Conservation (phyloP, 2,329 filamentous ascomycete species). For the Colletotrichum horii region DNA sequence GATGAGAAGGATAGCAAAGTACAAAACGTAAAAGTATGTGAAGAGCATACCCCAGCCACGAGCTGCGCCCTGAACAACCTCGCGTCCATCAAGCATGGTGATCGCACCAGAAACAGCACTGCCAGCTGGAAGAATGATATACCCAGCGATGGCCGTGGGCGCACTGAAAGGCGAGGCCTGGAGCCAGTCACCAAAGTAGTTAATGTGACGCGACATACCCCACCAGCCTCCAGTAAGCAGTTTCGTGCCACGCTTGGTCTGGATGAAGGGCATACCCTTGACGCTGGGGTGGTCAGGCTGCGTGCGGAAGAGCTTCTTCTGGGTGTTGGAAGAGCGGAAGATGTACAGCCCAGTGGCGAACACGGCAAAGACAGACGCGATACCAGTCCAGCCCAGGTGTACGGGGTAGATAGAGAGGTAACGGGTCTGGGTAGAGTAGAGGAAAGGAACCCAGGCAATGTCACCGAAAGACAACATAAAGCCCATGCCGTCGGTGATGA, state of each 20-base stretch:
- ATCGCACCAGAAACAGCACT: conserved; percentile 38
- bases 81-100: conserved; percentile 54
- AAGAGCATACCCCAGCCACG: conserved; percentile 78
- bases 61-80: conserved; percentile 68
- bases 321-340: conserved; percentile 75
- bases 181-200: conserved; percentile 78
- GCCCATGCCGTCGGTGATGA: conserved; percentile 76
- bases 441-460: conserved; percentile 74
- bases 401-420: conserved; percentile 75
- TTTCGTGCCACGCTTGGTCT: conserved; percentile 69
- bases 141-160: conserved; percentile 71
- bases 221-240: conserved; percentile 76
- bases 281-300: conserved; percentile 70
- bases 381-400: conserved; percentile 61
- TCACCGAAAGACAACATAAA: conserved; percentile 80
- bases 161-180: conserved; percentile 76
- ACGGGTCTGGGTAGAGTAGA: conserved; percentile 70
- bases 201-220: conserved; percentile 75
- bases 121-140: conserved; percentile 53
- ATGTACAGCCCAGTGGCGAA: conserved; percentile 70
- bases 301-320: conserved; percentile 78
- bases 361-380: conserved; percentile 60
- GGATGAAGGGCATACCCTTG: conserved; percentile 69
- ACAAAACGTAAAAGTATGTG: conserved; percentile 85
- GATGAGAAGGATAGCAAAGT: conserved; percentile 80